Conservation (phyloP, 768 basidiomycete species). For the Xanthoconium stramineum region DNA sequence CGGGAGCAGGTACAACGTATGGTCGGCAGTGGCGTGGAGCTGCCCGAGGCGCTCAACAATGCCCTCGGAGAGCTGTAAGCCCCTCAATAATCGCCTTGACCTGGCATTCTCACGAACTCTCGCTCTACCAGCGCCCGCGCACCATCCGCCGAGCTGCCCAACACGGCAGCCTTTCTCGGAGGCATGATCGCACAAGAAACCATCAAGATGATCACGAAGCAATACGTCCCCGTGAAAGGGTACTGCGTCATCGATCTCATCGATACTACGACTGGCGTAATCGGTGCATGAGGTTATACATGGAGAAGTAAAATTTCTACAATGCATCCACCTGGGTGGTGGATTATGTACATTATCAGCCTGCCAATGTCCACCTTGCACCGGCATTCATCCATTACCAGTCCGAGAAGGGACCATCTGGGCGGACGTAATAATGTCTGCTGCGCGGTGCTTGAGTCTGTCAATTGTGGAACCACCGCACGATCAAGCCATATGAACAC, state of each 20-base stretch:
- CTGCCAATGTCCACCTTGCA: background rate
- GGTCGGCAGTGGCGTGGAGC: slow-evolving; percentile 45
- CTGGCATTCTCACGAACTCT: background rate
- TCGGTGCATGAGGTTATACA: slow-evolving; percentile 27
- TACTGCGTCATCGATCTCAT: slow-evolving; percentile 84
- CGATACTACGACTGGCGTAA: slow-evolving; percentile 68
- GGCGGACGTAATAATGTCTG: slow-evolving; percentile 1
- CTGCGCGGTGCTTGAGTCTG: slow-evolving; percentile 11
- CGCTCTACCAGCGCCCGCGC: slow-evolving; percentile 59
- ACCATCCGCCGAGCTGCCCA: slow-evolving; percentile 84
- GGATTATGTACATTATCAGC: background rate
- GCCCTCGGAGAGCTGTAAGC: slow-evolving; percentile 78
- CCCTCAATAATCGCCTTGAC: background rate
- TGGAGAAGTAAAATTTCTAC: background rate
- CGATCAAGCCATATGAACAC: no score
- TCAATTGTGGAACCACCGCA: background rate
- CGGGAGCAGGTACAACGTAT: slow-evolving; percentile 47
- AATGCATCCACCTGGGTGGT: background rate
- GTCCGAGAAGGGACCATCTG: background rate
- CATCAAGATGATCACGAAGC: slow-evolving; percentile 95
- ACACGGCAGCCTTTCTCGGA: slow-evolving; percentile 89
- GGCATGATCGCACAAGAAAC: slow-evolving; percentile 94
- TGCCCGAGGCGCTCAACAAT: slow-evolving; percentile 55
- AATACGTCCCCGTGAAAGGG: slow-evolving; percentile 89
- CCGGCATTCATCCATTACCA: background rate